Conservation (phyloP, 1,139 yeast species). For the Pichia terricola region DNA sequence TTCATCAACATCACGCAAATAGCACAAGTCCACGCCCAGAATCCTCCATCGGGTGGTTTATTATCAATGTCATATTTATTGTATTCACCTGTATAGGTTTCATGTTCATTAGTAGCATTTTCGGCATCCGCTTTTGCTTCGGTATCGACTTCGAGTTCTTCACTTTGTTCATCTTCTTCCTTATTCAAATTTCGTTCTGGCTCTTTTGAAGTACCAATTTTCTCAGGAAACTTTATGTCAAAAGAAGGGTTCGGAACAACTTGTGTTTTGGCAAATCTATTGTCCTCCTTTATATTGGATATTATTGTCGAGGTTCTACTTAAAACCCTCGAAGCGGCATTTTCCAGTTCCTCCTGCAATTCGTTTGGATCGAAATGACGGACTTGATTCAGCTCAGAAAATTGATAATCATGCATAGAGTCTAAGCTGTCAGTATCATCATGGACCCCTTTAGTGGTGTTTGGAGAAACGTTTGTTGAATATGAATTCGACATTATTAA, state of each 20-base stretch:
- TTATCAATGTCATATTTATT: slow-evolving; percentile 27
- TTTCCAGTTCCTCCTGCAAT: neutral
- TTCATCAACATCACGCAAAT: slow-evolving; percentile 43
- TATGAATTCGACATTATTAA: too few relatives aligned
- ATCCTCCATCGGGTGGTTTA: slow-evolving; percentile 57
- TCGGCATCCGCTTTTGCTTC: neutral
- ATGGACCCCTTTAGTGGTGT: too few relatives aligned
- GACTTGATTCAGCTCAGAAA: neutral
- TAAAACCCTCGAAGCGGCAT: too few relatives aligned
- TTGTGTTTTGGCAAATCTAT: slow-evolving; percentile 15
- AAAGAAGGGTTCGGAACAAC: slow-evolving; percentile 12
- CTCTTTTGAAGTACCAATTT: slow-evolving; percentile 1
- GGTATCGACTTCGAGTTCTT: neutral
- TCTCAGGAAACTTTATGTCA: slow-evolving; percentile 4
- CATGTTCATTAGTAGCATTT: neutral
- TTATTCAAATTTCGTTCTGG: neutral
- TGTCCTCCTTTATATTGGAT: slow-evolving; percentile 23
- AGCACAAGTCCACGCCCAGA: slow-evolving; percentile 59
- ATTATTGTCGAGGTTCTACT: slow-evolving; percentile 16
- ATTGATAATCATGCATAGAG: neutral
- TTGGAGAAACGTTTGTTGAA: too few relatives aligned
- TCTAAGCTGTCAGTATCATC: too few relatives aligned
- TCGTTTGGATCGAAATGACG: neutral
- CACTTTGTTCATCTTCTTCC: slow-evolving; percentile 2
- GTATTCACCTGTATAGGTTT: slow-evolving; percentile 23